A percentile compares a stretch with the other conserved stretches of the same genome.
phyloP scores from a whole-genome alignment of 2,329 filamentous ascomycete species.

The Aspergillus ustus region DNA sequence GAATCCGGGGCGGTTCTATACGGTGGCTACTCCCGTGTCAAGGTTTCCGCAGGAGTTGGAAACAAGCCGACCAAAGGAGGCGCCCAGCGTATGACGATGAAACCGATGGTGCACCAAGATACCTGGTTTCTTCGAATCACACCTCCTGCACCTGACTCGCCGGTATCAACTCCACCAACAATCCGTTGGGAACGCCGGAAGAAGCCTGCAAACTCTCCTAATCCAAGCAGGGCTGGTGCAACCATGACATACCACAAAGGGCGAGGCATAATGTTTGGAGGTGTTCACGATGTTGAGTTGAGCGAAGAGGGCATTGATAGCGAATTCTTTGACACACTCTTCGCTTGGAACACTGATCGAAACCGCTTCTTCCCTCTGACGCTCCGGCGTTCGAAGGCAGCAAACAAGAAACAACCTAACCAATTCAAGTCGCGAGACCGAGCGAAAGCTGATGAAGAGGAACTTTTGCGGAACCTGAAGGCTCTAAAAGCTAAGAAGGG shows the following conservation, averaged over 20 bases:
- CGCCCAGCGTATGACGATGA: slow-evolving; percentile 70
- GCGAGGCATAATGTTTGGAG: slow-evolving; percentile 89
- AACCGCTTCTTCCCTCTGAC: slow-evolving; percentile 90
- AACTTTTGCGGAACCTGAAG: slow-evolving; percentile 83
- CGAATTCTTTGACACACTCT: slow-evolving; percentile 92
- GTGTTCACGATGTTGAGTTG: slow-evolving; percentile 89
- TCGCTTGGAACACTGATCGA: slow-evolving; percentile 91
- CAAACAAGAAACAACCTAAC: slow-evolving; percentile 62
- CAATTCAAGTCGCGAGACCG: slow-evolving; percentile 64
- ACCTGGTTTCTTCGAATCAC: slow-evolving; percentile 89
- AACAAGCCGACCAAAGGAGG: slow-evolving; percentile 68
- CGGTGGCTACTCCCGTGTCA: slow-evolving; percentile 92
- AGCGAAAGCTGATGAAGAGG: slow-evolving; percentile 88
- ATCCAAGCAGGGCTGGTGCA: slow-evolving; percentile 79
- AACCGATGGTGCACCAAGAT: slow-evolving; percentile 91
- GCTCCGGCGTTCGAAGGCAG: slow-evolving; percentile 73
- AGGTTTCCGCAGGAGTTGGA: slow-evolving; percentile 61
- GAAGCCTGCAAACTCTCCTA: slow-evolving; percentile 85
- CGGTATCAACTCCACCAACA: slow-evolving; percentile 67
- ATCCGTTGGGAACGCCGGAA: slow-evolving; percentile 94
- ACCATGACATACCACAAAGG: slow-evolving; percentile 96
- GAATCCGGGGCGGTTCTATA: slow-evolving; percentile 88
- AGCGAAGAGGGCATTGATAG: slow-evolving; percentile 95
- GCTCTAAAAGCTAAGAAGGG: slow-evolving; percentile 77
- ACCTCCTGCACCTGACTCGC: slow-evolving; percentile 70